Percentiles rank a stretch among this genome's conserved stretches.
Conservation (phyloP, 108 stramenopile genomes). For the Skeletonema potamos region DNA sequence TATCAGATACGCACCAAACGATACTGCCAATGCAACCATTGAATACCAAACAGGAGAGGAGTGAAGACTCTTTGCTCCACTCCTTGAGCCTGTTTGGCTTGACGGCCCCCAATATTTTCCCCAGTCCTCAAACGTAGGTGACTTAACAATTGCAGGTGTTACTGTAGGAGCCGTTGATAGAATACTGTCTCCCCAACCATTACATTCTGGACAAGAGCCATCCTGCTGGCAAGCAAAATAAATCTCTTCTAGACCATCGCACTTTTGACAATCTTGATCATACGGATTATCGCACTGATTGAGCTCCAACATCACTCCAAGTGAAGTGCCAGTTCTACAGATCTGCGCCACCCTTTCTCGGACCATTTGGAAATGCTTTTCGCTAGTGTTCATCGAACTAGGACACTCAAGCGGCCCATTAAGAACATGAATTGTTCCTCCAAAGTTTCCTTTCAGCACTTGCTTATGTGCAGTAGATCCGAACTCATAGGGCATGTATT, state of each 20-base stretch:
- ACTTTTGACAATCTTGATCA: slow-evolving; percentile 25
- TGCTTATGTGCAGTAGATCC: slow-evolving; percentile 46
- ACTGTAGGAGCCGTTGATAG: slow-evolving; percentile 32
- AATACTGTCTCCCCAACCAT: slow-evolving; percentile 23
- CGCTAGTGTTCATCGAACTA: slow-evolving; percentile 26
- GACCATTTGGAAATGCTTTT: slow-evolving; percentile 30
- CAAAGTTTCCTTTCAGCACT: slow-evolving; percentile 39
- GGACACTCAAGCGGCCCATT: slow-evolving; percentile 45
- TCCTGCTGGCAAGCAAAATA: slow-evolving; percentile 30
- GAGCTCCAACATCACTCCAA: slow-evolving; percentile 40
- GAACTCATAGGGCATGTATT: slow-evolving; percentile 37
- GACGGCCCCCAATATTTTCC: background rate
- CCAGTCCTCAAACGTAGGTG: slow-evolving; percentile 32
- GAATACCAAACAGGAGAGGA: background rate
- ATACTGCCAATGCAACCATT: background rate
- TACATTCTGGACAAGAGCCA: slow-evolving; percentile 37
- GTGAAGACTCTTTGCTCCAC: background rate
- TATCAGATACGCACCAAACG: background rate
- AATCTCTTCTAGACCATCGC: slow-evolving; percentile 40
- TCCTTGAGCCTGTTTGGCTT: background rate
- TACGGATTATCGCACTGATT: slow-evolving; percentile 26
- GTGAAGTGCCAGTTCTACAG: slow-evolving; percentile 33
- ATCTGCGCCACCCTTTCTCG: slow-evolving; percentile 21
- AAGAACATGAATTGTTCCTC: slow-evolving; percentile 35
- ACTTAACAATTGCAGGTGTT: slow-evolving; percentile 29